phyloP scores from a whole-genome alignment of 2,329 filamentous ascomycete genomes.

The Alternaria atra region DNA sequence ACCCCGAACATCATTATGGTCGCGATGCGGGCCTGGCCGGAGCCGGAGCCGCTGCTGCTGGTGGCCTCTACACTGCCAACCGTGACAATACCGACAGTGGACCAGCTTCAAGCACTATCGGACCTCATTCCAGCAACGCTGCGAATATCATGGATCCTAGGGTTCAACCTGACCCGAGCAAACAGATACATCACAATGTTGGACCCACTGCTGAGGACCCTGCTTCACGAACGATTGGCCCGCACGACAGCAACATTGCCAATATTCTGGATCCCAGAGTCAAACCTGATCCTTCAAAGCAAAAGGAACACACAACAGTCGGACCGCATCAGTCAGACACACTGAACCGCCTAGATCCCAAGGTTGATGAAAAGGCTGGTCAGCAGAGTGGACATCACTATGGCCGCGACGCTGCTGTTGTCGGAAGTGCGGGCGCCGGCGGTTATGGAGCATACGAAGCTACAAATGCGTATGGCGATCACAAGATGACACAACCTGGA shows the following conservation, averaged over 20 bases:
- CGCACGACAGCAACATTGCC: constrained; percentile 44
- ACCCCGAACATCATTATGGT: constrained; percentile 37
- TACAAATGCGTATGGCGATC: constrained; percentile 38
- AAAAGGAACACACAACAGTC: constrained; percentile 36
- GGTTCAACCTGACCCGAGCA: constrained; percentile 30
- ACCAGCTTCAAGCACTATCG: constrained; percentile 34
- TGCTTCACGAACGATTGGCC: constrained; percentile 39
- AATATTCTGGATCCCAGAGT: constrained; percentile 46
- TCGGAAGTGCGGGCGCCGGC: constrained; percentile 42
- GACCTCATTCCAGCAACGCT: constrained; percentile 45
- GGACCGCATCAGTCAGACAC: constrained; percentile 40
- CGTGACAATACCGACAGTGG: constrained; percentile 31
- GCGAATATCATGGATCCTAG: constrained; percentile 49
- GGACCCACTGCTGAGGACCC: constrained; percentile 34
- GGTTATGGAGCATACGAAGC: constrained; percentile 48
- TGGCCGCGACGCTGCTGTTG: constrained; percentile 39
- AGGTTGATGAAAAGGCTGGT: constrained; percentile 28
- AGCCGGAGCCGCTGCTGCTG: constrained; percentile 27
- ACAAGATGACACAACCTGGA: constrained; percentile 39
- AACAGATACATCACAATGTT: constrained; percentile 32
- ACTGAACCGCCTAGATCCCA: constrained; percentile 40
- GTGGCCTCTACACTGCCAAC: constrained; percentile 26
- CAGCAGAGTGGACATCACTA: constrained; percentile 30
- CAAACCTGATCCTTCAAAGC: constrained; percentile 39
- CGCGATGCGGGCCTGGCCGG: constrained; percentile 32